These are phyloP conservation scores for Calendula officinalis DNA, from an alignment of 129 eudicot species.

Conservation along the genomic window DNA sequence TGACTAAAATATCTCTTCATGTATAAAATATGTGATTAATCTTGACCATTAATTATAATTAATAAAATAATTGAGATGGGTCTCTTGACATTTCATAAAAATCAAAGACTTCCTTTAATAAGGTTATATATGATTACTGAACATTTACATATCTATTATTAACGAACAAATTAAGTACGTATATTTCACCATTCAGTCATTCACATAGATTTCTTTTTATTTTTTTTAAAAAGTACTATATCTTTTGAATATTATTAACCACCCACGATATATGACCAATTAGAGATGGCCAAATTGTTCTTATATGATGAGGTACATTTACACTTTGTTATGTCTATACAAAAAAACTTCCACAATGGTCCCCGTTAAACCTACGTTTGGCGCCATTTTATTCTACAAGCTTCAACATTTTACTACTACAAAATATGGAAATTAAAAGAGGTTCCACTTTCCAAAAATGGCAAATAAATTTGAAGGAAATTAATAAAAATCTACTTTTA, in stretches of 20 bases:
- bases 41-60: no score
- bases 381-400: constrained; percentile 37
- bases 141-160: not conserved
- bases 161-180: not conserved
- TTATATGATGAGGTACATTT: constrained; percentile 15
- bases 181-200: not conserved
- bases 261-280: constrained; percentile 8
- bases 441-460: constrained; percentile 26
- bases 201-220: not conserved
- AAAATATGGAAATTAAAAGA: constrained; percentile 23
- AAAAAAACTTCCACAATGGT: constrained; percentile 10
- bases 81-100: no score
- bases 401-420: constrained; percentile 20
- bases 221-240: not conserved
- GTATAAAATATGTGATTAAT: no score
- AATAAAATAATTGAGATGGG: no score
- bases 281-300: constrained; percentile 7
- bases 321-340: constrained; percentile 28
- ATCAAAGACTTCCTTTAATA: no score
- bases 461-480: constrained; percentile 25
- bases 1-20: no score
- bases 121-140: no score
- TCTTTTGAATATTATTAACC: constrained; percentile 17
- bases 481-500: constrained; percentile 18
- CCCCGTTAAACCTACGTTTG: constrained; percentile 18